A percentile compares a stretch with the other conserved stretches of the same genome.
Evolutionary conservation across 768 basidiomycete species (phyloP).

Genomic region (Mycena rosella): DNA sequence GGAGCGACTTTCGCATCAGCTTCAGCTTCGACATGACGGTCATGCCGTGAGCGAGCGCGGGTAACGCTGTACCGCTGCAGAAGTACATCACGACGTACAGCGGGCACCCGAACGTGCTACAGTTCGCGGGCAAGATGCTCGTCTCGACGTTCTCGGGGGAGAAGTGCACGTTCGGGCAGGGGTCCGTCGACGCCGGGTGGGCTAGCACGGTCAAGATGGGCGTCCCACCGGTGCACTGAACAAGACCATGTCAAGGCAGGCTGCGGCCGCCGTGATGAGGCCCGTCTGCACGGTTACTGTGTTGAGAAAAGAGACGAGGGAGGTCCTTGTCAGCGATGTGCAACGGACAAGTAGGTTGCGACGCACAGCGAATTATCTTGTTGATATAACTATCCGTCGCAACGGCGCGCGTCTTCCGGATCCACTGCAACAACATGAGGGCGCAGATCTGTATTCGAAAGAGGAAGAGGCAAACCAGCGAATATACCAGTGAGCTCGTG

Average conservation of each 20-base stretch:
- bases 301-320: too few relatives aligned
- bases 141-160: too few relatives aligned
- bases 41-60: too few relatives aligned
- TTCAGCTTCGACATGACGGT: too few relatives aligned
- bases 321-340: too few relatives aligned
- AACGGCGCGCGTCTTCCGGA: background rate
- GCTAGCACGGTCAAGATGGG: constrained; percentile 65
- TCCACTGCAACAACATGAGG: background rate
- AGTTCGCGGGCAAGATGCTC: too few relatives aligned
- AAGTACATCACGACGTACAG: too few relatives aligned
- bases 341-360: background rate
- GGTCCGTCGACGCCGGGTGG: constrained; percentile 70
- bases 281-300: constrained; percentile 24
- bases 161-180: constrained; percentile 12
- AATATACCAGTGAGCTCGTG: constrained; percentile 16
- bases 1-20: too few relatives aligned
- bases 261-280: constrained; percentile 5
- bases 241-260: constrained; percentile 23
- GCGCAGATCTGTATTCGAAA: background rate
- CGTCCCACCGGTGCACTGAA: constrained; percentile 11
- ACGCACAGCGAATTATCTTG: background rate
- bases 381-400: constrained; percentile 14
- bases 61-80: too few relatives aligned
- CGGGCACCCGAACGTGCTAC: too few relatives aligned
- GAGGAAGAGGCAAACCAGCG: constrained; percentile 2